Conservation (phyloP, 148 eudicot species). For the Diospyros kaki region DNA sequence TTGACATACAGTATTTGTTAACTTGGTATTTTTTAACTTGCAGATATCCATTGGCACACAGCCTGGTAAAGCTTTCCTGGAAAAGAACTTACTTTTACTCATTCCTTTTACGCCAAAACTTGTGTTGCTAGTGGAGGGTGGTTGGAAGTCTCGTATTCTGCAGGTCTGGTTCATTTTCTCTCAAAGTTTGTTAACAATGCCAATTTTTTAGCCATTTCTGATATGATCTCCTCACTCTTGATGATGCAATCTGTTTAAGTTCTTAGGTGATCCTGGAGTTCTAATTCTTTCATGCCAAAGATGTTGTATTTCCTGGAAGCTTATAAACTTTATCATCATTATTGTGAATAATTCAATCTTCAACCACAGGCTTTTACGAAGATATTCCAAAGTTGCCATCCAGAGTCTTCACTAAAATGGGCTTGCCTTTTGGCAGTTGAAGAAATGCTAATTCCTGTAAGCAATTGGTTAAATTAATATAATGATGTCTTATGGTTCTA, state of each 20-base stretch:
- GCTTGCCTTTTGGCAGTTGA: constrained; percentile 73
- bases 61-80: constrained; percentile 39
- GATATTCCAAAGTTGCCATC: constrained; percentile 50
- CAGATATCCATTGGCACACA: constrained; percentile 43
- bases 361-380: constrained; percentile 71
- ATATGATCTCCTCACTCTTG: not conserved
- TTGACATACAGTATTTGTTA: not conserved
- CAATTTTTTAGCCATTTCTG: not conserved
- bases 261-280: not conserved
- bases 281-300: not conserved
- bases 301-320: not conserved
- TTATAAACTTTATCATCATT: not conserved
- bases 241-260: not conserved
- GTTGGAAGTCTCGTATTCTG: constrained; percentile 61
- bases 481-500: not conserved
- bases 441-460: constrained; percentile 81
- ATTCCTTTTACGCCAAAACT: constrained; percentile 68
- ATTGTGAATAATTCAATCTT: not conserved
- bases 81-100: constrained; percentile 62
- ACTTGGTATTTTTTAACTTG: constrained; percentile 26
- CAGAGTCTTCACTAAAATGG: constrained; percentile 64
- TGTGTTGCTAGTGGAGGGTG: constrained; percentile 37
- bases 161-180: constrained; percentile 39
- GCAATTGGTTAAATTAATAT: constrained; percentile 21
- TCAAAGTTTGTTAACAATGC: not conserved